phyloP scores from a whole-genome alignment of 2,329 filamentous ascomycete species.

The Macrophomina phaseolina region DNA sequence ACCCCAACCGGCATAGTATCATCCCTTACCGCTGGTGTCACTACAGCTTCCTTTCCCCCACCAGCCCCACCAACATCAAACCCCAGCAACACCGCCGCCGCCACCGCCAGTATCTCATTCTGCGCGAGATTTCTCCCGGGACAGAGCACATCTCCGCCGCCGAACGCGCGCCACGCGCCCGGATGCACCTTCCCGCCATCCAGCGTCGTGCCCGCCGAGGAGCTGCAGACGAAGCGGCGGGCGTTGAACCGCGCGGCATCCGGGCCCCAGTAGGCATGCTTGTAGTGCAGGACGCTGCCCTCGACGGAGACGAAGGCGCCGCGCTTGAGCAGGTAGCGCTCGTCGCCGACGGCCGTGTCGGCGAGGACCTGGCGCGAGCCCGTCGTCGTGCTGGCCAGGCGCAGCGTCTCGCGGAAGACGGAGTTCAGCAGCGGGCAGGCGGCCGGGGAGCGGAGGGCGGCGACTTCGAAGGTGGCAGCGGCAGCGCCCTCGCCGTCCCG shows the following conservation, averaged over 20 bases:
- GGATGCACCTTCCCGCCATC: background rate
- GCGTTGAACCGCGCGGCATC: conserved; percentile 51
- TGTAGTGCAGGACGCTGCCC: conserved; percentile 51
- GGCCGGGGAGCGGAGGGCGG: background rate
- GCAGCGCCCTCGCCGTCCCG: no score
- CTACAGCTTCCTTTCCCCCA: background rate
- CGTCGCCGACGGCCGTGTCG: background rate
- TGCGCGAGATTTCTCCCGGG: background rate
- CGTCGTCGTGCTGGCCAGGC: background rate
- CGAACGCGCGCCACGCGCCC: background rate
- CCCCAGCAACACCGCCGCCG: background rate
- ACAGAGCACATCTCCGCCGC: conserved; percentile 4
- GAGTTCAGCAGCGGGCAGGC: background rate
- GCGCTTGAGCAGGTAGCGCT: conserved; percentile 37
- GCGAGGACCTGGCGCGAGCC: background rate
- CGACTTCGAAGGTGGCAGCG: background rate
- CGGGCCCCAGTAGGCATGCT: conserved; percentile 51
- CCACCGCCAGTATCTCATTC: background rate
- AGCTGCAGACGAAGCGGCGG: background rate
- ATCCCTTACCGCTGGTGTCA: background rate
- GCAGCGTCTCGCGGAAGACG: background rate
- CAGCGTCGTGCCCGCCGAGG: background rate
- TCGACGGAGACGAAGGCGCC: conserved; percentile 53
- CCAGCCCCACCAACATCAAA: background rate
- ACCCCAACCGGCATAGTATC: background rate